Percentiles rank a stretch among this genome's conserved stretches.
These are phyloP conservation scores for Metschnikowia gelsemii DNA, from an alignment of 805 yeast species.

Conservation along the genomic window DNA sequence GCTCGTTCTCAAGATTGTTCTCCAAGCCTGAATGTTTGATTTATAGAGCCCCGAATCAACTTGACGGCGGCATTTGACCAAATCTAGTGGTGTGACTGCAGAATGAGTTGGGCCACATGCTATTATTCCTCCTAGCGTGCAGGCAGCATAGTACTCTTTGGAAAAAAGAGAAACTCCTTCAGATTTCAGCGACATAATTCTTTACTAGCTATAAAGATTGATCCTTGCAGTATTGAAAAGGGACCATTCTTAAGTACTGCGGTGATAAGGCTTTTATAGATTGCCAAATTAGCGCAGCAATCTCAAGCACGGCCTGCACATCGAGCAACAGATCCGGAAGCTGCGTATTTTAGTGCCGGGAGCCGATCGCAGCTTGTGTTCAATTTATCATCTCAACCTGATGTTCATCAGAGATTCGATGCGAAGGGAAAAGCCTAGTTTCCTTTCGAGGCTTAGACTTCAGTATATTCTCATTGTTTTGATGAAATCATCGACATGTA, in stretches of 20 bases:
- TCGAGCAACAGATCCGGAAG: slow-evolving; percentile 5
- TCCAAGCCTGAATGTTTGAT: slow-evolving; percentile 82
- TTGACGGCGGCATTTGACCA: slow-evolving; percentile 92
- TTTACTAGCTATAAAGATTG: background rate
- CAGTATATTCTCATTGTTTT: too few species aligned
- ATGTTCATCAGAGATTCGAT: too few species aligned
- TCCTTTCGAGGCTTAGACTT: too few species aligned
- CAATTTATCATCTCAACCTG: too few species aligned
- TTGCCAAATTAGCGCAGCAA: slow-evolving; percentile 8
- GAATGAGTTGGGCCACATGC: slow-evolving; percentile 99
- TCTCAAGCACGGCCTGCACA: slow-evolving; percentile 9
- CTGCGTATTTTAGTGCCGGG: background rate
- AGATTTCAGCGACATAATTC: slow-evolving; percentile 18
- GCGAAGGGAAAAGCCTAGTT: too few species aligned
- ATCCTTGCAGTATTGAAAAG: too few species aligned
- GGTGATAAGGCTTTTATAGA: slow-evolving; percentile 1
- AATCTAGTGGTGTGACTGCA: slow-evolving; percentile 86
- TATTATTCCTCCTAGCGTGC: slow-evolving; percentile 73
- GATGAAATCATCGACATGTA: too few species aligned
- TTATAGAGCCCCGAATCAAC: slow-evolving; percentile 72
- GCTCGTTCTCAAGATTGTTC: slow-evolving; percentile 64
- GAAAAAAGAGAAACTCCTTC: slow-evolving; percentile 52
- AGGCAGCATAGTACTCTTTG: slow-evolving; percentile 64
- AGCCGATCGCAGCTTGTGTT: slow-evolving; percentile 2
- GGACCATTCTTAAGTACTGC: too few species aligned